A percentile compares a stretch with the other conserved stretches of the same genome.
Evolutionary conservation across 441 rosid species (phyloP).

Genomic region (Euphorbia schlechtendalii): DNA sequence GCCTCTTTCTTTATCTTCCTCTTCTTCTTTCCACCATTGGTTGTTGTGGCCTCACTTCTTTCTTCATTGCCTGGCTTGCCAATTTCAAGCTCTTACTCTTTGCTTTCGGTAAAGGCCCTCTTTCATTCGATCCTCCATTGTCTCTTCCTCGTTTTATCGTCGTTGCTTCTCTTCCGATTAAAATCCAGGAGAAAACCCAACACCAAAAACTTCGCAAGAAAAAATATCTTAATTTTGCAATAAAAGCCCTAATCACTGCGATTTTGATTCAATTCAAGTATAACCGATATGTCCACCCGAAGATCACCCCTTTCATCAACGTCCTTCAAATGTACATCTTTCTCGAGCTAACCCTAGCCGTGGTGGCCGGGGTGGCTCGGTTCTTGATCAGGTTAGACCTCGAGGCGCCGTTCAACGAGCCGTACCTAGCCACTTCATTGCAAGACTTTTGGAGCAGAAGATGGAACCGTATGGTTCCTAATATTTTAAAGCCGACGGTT

Average conservation of each 20-base stretch:
- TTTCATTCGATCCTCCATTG: slow-evolving; percentile 25
- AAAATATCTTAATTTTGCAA: slow-evolving; percentile 15
- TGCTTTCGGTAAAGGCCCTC: slow-evolving; percentile 45
- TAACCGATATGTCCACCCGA: slow-evolving; percentile 23
- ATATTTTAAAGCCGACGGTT: no score
- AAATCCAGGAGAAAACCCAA: slow-evolving; percentile 22
- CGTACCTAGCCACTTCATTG: slow-evolving; percentile 59
- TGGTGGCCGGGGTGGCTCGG: slow-evolving; percentile 24
- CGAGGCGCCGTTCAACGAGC: slow-evolving; percentile 61
- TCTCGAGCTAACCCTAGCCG: slow-evolving; percentile 17
- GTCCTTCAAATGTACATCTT: slow-evolving; percentile 35
- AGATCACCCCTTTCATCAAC: slow-evolving; percentile 24
- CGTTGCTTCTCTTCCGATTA: slow-evolving; percentile 51
- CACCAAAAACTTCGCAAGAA: slow-evolving; percentile 14
- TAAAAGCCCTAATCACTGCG: slow-evolving; percentile 23
- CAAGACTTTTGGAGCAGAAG: slow-evolving; percentile 86
- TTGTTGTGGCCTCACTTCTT: slow-evolving; percentile 31
- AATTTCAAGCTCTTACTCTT: slow-evolving; percentile 66
- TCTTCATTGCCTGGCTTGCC: slow-evolving; percentile 56
- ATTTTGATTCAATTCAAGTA: slow-evolving; percentile 3
- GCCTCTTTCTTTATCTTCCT: slow-evolving; percentile 47
- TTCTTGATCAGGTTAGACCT: slow-evolving; percentile 34
- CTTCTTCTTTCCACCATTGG: slow-evolving; percentile 32
- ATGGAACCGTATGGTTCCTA: slow-evolving; percentile 78
- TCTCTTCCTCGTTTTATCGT: slow-evolving; percentile 41